Conservation (phyloP, 2,329 filamentous ascomycete species). For the Fusarium sublunatum region DNA sequence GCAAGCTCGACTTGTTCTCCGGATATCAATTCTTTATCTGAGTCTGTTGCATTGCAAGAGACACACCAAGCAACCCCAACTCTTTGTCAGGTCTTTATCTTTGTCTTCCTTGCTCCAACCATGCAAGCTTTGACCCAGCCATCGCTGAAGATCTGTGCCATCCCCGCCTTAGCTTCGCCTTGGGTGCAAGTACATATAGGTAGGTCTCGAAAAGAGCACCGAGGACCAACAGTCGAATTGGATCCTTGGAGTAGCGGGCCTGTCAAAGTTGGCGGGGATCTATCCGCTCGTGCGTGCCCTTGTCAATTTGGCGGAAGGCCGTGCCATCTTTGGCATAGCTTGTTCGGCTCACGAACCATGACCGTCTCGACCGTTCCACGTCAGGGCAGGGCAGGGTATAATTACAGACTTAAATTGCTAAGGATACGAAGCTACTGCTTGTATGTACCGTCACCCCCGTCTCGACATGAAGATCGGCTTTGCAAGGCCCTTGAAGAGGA, state of each 20-base stretch:
- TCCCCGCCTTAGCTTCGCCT: constrained; percentile 12
- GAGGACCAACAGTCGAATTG: neutral
- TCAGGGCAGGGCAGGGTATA: constrained; percentile 22
- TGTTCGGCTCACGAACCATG: constrained; percentile 27
- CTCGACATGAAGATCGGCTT: constrained; percentile 43
- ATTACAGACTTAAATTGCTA: neutral
- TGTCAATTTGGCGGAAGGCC: constrained; percentile 17
- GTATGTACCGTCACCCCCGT: constrained; percentile 6
- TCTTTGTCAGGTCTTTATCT: neutral
- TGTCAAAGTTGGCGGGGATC: constrained; percentile 42
- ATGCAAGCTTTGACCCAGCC: neutral
- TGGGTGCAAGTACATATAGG: too few species aligned
- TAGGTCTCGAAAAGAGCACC: neutral
- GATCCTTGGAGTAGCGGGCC: constrained; percentile 12
- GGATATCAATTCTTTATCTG: neutral
- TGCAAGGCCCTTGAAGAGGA: constrained; percentile 34
- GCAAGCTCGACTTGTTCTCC: neutral
- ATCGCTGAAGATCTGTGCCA: constrained; percentile 15
- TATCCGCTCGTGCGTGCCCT: constrained; percentile 35
- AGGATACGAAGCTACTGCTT: constrained; percentile 18
- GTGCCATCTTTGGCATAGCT: constrained; percentile 39
- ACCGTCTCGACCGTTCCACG: constrained; percentile 29
- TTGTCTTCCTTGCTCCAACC: neutral
- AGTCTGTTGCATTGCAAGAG: constrained; percentile 6
- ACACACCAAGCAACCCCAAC: too few species aligned